Base-by-base conservation (phyloP, 2,329 filamentous ascomycete genomes). In the Alternaria incomplexa region DNA sequence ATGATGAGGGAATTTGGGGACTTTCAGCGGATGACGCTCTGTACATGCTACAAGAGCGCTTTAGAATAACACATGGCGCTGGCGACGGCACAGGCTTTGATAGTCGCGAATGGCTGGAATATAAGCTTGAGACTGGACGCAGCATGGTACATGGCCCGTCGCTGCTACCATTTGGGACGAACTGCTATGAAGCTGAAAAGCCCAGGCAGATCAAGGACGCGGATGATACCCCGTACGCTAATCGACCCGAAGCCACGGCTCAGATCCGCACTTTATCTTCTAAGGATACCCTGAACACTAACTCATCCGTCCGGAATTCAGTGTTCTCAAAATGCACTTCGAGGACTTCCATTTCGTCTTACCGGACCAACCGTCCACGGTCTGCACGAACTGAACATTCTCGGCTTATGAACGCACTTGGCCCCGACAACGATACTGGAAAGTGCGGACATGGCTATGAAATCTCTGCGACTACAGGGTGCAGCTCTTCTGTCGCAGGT, bases 251-350 rank as follows among this genome's bases (percentile, higher is more conserved):
- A 11, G 40, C 22, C 2, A n/a, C 44, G 6, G 40, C 22, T 17
- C 40, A 43, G 20, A 26, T 46, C 12, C 17, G 25, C 12, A 46
- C 43, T 23, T 28, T 25, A 17, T 10, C 40, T 7, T 56, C 40
- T 5, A 56, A 46, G 6, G 53, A 46, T 13, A 56, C 53, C 20
- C 6, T 56, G 53, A 56, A 46, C 12, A 40, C 28, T 3, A 56
- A 32, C 2, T 30, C 40, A 9, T 56, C 53, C 5, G 9, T 46
- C 12, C 17, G 5, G 6, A 22, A 15, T 12, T 64, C 58, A 2
- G 20, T 61, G 11, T 64, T 62, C 15, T 61, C 61, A 3, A 26
- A 32, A 10, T 13, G n/a, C 10, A 48, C 52, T 15, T 66, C 53
- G 2, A 11, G 32, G 3, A 52, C 59, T 0, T 56, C 63, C 2